These are phyloP conservation scores for Amylocarpus encephaloides DNA, from an alignment of 2,329 filamentous ascomycete genomes.

Conservation along the genomic window DNA sequence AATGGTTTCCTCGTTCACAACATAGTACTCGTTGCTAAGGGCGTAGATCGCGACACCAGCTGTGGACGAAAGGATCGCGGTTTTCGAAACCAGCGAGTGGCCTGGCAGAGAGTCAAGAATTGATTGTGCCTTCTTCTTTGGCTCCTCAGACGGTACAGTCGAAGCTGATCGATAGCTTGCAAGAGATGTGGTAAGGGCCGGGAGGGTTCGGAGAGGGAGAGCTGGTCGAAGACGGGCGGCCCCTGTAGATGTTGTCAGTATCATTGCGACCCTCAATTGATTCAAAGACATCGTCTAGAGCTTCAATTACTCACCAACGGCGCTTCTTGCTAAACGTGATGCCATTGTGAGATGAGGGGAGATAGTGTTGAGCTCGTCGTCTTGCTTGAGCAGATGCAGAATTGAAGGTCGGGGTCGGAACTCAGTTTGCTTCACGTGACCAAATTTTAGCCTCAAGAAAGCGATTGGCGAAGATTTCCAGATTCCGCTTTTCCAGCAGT, in stretches of 20 bases:
- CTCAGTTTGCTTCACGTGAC: conserved; percentile 6
- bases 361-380: conserved; percentile 40
- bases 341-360: conserved; percentile 75
- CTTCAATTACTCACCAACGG: conserved; percentile 67
- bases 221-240: conserved; percentile 84
- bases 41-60: conserved; percentile 88
- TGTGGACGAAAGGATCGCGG: conserved; percentile 88
- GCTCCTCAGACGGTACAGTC: conserved; percentile 76
- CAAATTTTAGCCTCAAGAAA: conserved; percentile 2
- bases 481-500: background rate
- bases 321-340: conserved; percentile 93
- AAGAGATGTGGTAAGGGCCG: conserved; percentile 65
- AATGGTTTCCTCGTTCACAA: conserved; percentile 98
- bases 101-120: conserved; percentile 91
- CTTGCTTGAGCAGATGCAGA: conserved; percentile 22
- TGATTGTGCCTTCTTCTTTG: conserved; percentile 94
- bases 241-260: conserved; percentile 45
- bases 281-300: conserved; percentile 3
- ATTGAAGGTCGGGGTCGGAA: conserved; percentile 23
- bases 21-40: conserved; percentile 99
- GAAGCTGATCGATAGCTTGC: conserved; percentile 63
- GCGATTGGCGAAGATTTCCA: conserved; percentile 6
- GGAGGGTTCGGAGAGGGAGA: conserved; percentile 67
- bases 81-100: conserved; percentile 89
- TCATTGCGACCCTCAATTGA: conserved; percentile 21